Percentiles rank a stretch among this genome's conserved stretches.
Evolutionary conservation across 2,329 filamentous ascomycete genomes (phyloP).

Genomic region (Penicillium sp.): DNA sequence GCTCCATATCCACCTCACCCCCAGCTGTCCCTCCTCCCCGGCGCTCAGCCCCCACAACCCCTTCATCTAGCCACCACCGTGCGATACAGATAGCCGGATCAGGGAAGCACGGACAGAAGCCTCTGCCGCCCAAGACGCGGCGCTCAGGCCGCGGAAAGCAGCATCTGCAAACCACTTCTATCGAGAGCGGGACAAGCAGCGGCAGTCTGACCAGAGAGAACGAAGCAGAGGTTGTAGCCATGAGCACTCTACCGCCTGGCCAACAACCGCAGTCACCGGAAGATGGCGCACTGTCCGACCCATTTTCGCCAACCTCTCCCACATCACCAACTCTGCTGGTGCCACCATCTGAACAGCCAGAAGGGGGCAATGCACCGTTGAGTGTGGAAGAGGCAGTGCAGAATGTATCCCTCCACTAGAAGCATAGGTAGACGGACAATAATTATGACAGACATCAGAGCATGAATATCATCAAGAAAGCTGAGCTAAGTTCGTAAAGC

Average conservation of each 20-base stretch:
- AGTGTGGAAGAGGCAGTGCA: constrained; percentile 38
- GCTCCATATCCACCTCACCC: constrained; percentile 36
- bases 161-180: constrained; percentile 25
- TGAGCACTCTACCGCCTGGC: not conserved
- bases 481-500: constrained; percentile 1
- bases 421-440: not conserved
- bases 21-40: constrained; percentile 43
- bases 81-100: constrained; percentile 7
- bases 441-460: not conserved
- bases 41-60: constrained; percentile 32
- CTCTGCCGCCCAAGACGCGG: constrained; percentile 42
- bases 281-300: constrained; percentile 9
- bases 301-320: constrained; percentile 23
- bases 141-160: constrained; percentile 37
- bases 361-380: constrained; percentile 10
- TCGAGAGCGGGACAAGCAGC: constrained; percentile 20
- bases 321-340: constrained; percentile 19
- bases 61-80: constrained; percentile 28
- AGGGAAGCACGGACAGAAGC: constrained; percentile 33
- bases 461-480: not conserved
- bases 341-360: constrained; percentile 7
- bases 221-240: constrained; percentile 9
- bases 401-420: constrained; percentile 29
- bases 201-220: constrained; percentile 13
- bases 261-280: not conserved